Evolutionary conservation across 1,284 basidiomycete species (phyloP), one percentile per base, ranked within the genome.

Genomic region (Ganoderma sp.): DNA sequence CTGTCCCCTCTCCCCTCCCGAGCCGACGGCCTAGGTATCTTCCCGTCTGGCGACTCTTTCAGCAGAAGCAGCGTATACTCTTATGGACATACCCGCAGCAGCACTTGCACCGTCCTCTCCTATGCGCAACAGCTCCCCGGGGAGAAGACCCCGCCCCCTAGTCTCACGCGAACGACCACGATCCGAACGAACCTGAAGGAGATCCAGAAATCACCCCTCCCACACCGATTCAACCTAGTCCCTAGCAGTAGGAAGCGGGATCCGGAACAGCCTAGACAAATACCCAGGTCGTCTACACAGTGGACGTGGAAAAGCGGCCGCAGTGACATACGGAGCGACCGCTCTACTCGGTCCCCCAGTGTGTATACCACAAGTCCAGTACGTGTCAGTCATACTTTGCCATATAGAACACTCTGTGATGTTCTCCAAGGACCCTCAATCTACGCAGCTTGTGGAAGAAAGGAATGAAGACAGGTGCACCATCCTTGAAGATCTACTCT

Each of bases 221-320:
- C 71, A 37, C 71, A 72, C 34, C 65, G 71, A 34, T 72, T 72
- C 41, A 65, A 72, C 14, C 66, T 72, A 39, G 67, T 72, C 3
- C 69, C 65, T 1, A 64, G 60, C 64, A 61, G 64, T 28, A 69
- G n/a, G 42, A 57, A 28, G 9, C 61, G 64, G 7, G 17, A 19
- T 5, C 22, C 19, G 2, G 22, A 8, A 17, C 41, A 61, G 17
- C 42, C 60, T 4, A 65, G 42, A 5, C 3, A 61, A 34, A 32
- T 54, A 15, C 63, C 66, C 19, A 63, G 63, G 15, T 64, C 63
- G 14, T 32, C 61, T n/a, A 52, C 66, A 12, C 67, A 67, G 60
- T 60, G 62, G 62, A 67, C 32, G 43, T 52, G 22, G 37, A 61
- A 37, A 39, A 45, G 34, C 4, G 19, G 50, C 48, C 37, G 8